A percentile compares a stretch with the other conserved stretches of the same genome.
phyloP scores from a whole-genome alignment of 2,329 filamentous ascomycete species.

The Furcasterigmium furcatum region DNA sequence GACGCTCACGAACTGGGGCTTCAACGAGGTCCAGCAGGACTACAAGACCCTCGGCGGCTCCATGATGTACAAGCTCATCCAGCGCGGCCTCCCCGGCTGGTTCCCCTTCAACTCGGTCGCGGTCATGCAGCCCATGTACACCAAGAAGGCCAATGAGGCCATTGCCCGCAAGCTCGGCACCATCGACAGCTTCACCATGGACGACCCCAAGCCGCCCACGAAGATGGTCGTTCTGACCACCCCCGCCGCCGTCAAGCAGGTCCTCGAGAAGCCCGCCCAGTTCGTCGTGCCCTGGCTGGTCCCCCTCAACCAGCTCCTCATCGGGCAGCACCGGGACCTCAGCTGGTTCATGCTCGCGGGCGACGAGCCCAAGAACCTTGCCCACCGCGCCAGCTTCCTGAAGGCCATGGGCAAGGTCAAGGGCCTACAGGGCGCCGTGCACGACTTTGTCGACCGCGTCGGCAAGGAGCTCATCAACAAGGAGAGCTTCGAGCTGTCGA shows the following conservation, averaged over 20 bases:
- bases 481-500: conserved; percentile 29
- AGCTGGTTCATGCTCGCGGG: conserved; percentile 36
- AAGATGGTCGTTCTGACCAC: conserved; percentile 21
- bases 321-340: conserved; percentile 27
- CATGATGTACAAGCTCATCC: conserved; percentile 18
- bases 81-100: conserved; percentile 26
- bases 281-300: conserved; percentile 30
- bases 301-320: conserved; percentile 26
- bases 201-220: conserved; percentile 29
- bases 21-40: conserved; percentile 41
- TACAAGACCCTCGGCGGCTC: conserved; percentile 26
- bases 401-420: conserved; percentile 30
- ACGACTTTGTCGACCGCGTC: conserved; percentile 25
- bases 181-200: conserved; percentile 21
- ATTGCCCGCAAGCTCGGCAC: conserved; percentile 36
- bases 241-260: conserved; percentile 23
- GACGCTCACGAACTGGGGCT: conserved; percentile 32
- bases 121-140: conserved; percentile 44
- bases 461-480: conserved; percentile 35
- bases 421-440: conserved; percentile 23
- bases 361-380: conserved; percentile 23
- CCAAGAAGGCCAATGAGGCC: conserved; percentile 32
- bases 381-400: conserved; percentile 23
- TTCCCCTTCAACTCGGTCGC: conserved; percentile 37
- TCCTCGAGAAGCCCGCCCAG: conserved; percentile 24